Base-by-base conservation (phyloP, 331 rosid genomes). In the Malus hybrid region DNA sequence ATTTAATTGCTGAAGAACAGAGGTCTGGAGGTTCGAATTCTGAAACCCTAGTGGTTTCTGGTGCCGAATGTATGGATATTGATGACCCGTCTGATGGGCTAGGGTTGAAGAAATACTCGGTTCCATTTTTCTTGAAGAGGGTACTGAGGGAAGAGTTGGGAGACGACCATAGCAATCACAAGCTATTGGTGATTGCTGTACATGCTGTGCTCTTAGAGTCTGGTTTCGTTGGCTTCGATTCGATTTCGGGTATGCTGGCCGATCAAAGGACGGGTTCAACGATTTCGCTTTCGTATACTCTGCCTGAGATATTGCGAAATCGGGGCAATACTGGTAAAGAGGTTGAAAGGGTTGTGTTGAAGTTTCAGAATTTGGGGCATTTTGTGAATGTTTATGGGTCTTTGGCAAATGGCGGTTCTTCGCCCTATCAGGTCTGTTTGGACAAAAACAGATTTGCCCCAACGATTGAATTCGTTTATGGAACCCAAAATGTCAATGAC, bases 131-230 rank as follows among this genome's bases (percentile, higher is more conserved):
- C 48, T 31, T 90, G 82, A 89, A 72, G 75, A 82, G 88, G 65
- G 84, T 88, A 18, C 70, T 90, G 65, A 82, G 64, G 48, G 90
- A 86, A 71, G 84, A 79, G 56, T 54, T 84, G 44, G 83, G 86
- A 1, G 69, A 82, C 10, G 84, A 83, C 29, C 74, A 75, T 18
- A 75, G 59, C 59, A 83, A 84, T 79, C 86, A 72, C 60, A 88
- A 76, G 78, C 61, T 89, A 1, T 60, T 90, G 78, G 79, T 90
- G 19, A 64, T 74, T 55, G 81, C 86, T 2, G 90, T 95, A 46
- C 97, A 95, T 64, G 90, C 86, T 2, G 87, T 87, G 64, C 66
- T 95, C 44, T 72, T 88, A 22, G 99, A 95, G 76, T 92, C 93
- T 16, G 97, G 97, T 24, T 89, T 95, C 34, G 86, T 90, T 33